Evolutionary conservation across 768 basidiomycete genomes (phyloP), one percentile per base, ranked within the genome.

Genomic region (Tricholoma bakamatsutake): DNA sequence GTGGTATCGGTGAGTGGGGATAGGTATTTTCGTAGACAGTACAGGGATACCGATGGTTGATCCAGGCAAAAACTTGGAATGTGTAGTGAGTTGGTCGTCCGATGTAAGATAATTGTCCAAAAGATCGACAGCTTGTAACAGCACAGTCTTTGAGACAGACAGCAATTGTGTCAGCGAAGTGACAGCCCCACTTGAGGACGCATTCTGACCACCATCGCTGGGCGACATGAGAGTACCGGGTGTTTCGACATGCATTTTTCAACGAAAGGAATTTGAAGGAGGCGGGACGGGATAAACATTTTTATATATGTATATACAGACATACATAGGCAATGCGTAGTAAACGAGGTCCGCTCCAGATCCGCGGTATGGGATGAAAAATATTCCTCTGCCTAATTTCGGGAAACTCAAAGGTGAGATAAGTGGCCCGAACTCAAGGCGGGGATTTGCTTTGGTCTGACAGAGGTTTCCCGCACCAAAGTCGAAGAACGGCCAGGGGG

Each of bases 351-450:
- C 21, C 31, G 15, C 13, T n/a, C 37, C 13, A 39, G 37, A 24
- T 3, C 21, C 21, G 21, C 2, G 21, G 21, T 24, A 24, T 24
- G 48, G 35, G 35, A 61, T 17, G 24, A 35, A 58, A n/a, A 56
- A 75, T 89, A 77, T 88, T 74, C 77, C 86, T 86, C 82, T 73
- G 71, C 87, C 81, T 75, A 91, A 92, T 90, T 92, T 86, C 87
- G 82, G 76, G 76, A 74, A 72, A 74, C 81, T 81, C 83, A 83
- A 24, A 72, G 57, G 66, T 52, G 58, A 65, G 58, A 68, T 74
- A 72, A 77, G 77, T 68, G 66, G 73, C 67, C 77, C 87, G 84
- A 89, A 90, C 88, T 90, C 88, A 89, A 88, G 80, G 87, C 72
- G 78, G 86, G 85, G 71, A 72, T 59, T 47, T 48, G 27, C 17